phyloP scores from a whole-genome alignment of 2,329 filamentous ascomycete species.

The Penicillium freii region DNA sequence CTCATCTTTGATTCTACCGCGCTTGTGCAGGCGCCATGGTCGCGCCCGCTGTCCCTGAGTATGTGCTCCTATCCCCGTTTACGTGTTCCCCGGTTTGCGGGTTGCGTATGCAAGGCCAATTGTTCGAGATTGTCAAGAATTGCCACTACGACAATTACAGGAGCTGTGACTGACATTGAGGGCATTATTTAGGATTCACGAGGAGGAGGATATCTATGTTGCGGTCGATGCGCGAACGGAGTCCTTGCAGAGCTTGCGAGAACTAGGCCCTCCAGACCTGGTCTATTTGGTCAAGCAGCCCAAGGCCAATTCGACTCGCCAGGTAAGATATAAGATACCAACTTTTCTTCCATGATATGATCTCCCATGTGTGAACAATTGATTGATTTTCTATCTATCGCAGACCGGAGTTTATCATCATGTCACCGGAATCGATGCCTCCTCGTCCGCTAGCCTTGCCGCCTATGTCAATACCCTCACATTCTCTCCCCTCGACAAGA shows the following conservation, averaged over 20 bases:
- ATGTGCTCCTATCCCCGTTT: constrained; percentile 40
- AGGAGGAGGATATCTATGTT: constrained; percentile 80
- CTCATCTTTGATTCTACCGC: constrained; percentile 13
- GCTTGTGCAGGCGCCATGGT: constrained; percentile 56
- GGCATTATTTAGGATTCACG: constrained; percentile 69
- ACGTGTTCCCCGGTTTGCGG: constrained; percentile 31
- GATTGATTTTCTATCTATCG: constrained; percentile 8
- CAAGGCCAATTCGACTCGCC: constrained; percentile 56
- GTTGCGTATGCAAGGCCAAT: constrained; percentile 24
- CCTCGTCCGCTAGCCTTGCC: constrained; percentile 91
- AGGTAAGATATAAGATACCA: constrained; percentile 44
- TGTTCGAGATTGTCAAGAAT: constrained; percentile 5
- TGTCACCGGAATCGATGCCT: constrained; percentile 95
- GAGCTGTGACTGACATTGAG: constrained; percentile 20
- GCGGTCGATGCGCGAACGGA: constrained; percentile 92
- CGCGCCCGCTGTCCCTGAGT: constrained; percentile 74
- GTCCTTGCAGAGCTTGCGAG: constrained; percentile 76
- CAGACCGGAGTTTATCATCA: constrained; percentile 95
- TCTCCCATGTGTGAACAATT: neutral
- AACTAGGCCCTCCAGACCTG: constrained; percentile 92
- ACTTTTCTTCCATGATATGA: neutral
- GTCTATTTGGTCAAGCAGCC: constrained; percentile 87
- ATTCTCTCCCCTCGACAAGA: constrained; percentile 79
- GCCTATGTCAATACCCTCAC: constrained; percentile 98
- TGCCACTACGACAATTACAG: constrained; percentile 7